Percentiles rank a stretch among this genome's conserved stretches.
Evolutionary conservation across 2,329 filamentous ascomycete species (phyloP).

Genomic region (Sclerotinia minor): DNA sequence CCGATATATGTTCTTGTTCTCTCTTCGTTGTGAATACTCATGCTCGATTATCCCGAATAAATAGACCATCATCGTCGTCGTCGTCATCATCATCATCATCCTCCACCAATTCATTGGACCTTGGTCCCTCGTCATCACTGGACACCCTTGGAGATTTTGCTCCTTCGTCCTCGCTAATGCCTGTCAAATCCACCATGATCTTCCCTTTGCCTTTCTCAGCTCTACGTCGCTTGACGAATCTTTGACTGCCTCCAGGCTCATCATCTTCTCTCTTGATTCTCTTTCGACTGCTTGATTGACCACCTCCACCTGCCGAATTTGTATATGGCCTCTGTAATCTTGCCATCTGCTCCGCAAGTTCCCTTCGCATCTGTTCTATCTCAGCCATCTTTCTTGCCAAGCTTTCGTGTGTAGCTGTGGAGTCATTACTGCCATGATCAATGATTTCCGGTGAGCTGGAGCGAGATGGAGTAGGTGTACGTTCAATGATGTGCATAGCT

Average conservation of each 20-base stretch:
- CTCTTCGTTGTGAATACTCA: neutral
- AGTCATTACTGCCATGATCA: neutral
- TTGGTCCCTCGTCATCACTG: too few relatives aligned
- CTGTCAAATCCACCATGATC: neutral
- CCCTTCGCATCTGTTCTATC: too few relatives aligned
- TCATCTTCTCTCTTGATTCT: conserved; percentile 1
- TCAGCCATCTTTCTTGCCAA: too few relatives aligned
- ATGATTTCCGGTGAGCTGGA: neutral
- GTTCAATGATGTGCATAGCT: conserved; percentile 2
- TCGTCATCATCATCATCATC: neutral
- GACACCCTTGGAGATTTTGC: neutral
- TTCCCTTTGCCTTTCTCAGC: neutral
- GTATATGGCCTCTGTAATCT: neutral
- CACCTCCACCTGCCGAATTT: neutral
- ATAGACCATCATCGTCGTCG: neutral
- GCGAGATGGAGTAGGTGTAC: neutral
- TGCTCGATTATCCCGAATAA: neutral
- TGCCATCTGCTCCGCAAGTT: neutral
- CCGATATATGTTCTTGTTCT: neutral
- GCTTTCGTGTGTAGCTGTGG: neutral
- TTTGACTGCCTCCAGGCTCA: neutral
- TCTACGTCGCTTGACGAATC: neutral
- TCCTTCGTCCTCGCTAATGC: neutral
- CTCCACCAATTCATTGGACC: neutral
- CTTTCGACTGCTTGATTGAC: neutral